Evolutionary conservation across 2,329 filamentous ascomycete genomes (phyloP).

Genomic region (Ascomycota sp.): DNA sequence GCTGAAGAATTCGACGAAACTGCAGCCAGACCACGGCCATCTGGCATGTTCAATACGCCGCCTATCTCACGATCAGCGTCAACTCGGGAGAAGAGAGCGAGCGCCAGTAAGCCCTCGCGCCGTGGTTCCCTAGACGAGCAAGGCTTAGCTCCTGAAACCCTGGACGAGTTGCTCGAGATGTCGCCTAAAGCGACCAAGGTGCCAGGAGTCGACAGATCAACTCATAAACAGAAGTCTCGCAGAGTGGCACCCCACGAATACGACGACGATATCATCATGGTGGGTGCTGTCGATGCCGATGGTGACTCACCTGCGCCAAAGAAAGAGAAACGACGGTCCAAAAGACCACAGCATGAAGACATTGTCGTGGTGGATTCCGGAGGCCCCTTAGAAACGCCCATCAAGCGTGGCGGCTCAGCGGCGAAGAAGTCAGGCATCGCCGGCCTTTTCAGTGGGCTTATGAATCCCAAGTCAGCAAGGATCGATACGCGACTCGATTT

Average conservation of each 20-base stretch:
- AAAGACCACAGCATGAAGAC: slow-evolving; percentile 17
- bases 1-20: slow-evolving; percentile 20
- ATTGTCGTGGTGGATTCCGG: slow-evolving; percentile 15
- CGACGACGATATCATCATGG: slow-evolving; percentile 26
- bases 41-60: slow-evolving; percentile 44
- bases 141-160: slow-evolving; percentile 48
- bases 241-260: slow-evolving; percentile 19
- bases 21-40: slow-evolving; percentile 30
- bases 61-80: slow-evolving; percentile 48
- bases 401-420: slow-evolving; percentile 14
- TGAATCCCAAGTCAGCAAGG: slow-evolving; percentile 20
- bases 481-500: slow-evolving; percentile 27
- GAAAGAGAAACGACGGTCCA: slow-evolving; percentile 13
- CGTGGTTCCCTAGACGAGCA: slow-evolving; percentile 44
- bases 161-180: slow-evolving; percentile 42
- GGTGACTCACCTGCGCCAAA: slow-evolving; percentile 6
- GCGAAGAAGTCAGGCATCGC: slow-evolving; percentile 32
- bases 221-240: slow-evolving; percentile 21
- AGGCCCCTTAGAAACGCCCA: slow-evolving; percentile 10
- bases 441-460: slow-evolving; percentile 39
- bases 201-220: slow-evolving; percentile 32
- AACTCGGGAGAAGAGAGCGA: slow-evolving; percentile 38
- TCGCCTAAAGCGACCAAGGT: slow-evolving; percentile 59
- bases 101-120: slow-evolving; percentile 38
- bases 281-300: slow-evolving; percentile 18